Evolutionary conservation across 192 early-diverging fungal species (phyloP).

Genomic region (Umbelopsis ramanniana): DNA sequence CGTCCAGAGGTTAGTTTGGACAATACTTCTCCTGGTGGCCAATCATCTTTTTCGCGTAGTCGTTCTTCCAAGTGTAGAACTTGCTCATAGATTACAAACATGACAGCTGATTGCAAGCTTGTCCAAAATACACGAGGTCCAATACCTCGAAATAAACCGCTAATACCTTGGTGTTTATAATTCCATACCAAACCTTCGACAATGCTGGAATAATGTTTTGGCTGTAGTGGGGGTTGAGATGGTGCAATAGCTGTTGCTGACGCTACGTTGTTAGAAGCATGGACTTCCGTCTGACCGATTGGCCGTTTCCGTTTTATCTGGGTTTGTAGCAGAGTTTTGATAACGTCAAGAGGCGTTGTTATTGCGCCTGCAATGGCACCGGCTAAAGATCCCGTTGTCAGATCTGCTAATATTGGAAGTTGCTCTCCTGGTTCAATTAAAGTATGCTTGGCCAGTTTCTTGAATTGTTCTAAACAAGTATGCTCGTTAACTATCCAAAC

Average conservation of each 20-base stretch:
- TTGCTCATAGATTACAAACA: constrained; percentile 79
- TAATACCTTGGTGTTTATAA: constrained; percentile 54
- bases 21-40: constrained; percentile 30
- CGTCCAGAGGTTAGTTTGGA: background rate
- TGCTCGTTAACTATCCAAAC: background rate
- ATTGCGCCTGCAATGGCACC: constrained; percentile 63
- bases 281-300: background rate
- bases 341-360: constrained; percentile 62
- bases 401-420: constrained; percentile 51
- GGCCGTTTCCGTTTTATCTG: constrained; percentile 24
- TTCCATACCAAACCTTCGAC: constrained; percentile 62
- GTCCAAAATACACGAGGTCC: constrained; percentile 79
- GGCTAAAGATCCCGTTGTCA: constrained; percentile 54
- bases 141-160: constrained; percentile 73
- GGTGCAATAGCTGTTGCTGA: constrained; percentile 24
- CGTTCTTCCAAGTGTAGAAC: constrained; percentile 51
- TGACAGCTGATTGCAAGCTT: constrained; percentile 64
- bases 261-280: background rate
- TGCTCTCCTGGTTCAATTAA: constrained; percentile 42
- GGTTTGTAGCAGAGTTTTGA: constrained; percentile 63
- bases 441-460: constrained; percentile 48
- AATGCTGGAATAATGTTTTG: constrained; percentile 59
- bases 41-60: constrained; percentile 28
- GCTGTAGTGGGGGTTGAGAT: constrained; percentile 9
- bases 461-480: constrained; percentile 54